Base-by-base conservation (phyloP, 768 basidiomycete species). In the Hygrocybe punicea region DNA sequence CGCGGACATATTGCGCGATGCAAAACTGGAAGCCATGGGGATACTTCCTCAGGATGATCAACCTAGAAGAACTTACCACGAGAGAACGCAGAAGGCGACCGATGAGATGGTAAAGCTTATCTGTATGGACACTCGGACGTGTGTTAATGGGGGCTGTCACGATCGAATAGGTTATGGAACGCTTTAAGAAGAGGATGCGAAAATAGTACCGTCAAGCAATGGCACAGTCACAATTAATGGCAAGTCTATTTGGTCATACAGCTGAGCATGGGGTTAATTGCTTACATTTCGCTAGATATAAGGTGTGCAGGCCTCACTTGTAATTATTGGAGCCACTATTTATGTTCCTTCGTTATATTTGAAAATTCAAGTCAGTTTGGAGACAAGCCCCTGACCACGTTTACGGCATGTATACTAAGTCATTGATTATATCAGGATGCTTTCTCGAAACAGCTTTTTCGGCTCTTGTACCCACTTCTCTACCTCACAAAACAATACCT, bases 151-250 rank as follows among this genome's bases (percentile, higher is more conserved):
- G 25, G 39, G 19, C 16, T 17, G 7, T 52, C n/a, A 49, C 29
- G 2, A 57, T 51, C 29, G 33, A 35, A 39, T 61, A 92, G 89
- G 91, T 91, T 53, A 91, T 94, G 91, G 93, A 96, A 71, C 84
- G 96, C 33, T 98, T 98, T 80, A 98, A 96, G 81, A 97, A 98
- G 75, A 78, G 94, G 57, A 92, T 93, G 90, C 83, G 88, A 39
- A 89, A 87, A 68, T 91, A 73, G 74, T 58, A 8, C 42, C 24
- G 2, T 53, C 52, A n/a, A 42, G 39, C 29, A 53, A 40, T 46
- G 25, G 13, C 17, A 19, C 23, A 39, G 5, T 39, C 6, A 39
- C n/a, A n/a, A n/a, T n/a, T 53, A 14, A 33, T 33, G 13, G 19
- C 34, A 7, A 9, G 16, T 39, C 8, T 53, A n/a, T n/a, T 36